Evolutionary conservation across 73 alveolate species (phyloP).

Genomic region (Tetrahymena thermophila): DNA sequence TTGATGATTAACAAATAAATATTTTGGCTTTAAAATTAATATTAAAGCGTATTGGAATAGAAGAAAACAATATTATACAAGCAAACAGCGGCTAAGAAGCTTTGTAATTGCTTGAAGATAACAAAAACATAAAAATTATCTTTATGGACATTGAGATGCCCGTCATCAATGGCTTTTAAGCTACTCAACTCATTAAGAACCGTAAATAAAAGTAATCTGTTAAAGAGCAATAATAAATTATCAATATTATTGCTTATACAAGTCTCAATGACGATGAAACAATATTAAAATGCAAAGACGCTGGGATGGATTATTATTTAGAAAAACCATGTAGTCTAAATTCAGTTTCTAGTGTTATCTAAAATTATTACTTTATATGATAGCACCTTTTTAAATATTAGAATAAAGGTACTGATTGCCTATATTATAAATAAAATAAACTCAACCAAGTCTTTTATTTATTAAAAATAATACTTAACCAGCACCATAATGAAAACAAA

Average conservation of each 20-base stretch:
- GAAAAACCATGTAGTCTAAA: background rate
- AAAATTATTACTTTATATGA: background rate
- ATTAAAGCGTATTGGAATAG: background rate
- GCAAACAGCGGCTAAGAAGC: constrained; percentile 5
- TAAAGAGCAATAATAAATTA: background rate
- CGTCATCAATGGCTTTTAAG: constrained; percentile 7
- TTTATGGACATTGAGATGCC: constrained; percentile 45
- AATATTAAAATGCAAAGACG: background rate
- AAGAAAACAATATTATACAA: background rate
- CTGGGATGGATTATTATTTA: background rate
- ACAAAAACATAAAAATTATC: constrained; percentile 11
- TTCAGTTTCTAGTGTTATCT: background rate
- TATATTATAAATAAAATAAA: too few species aligned
- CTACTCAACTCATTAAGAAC: constrained; percentile 7
- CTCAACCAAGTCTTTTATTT: too few species aligned
- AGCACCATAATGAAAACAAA: too few species aligned
- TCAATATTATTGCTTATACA: background rate
- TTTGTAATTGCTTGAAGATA: background rate
- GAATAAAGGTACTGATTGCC: too few species aligned
- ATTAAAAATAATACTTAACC: background rate
- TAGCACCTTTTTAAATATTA: too few species aligned
- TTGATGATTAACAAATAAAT: background rate
- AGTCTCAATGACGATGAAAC: background rate
- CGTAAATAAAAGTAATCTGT: background rate
- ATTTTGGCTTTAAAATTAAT: background rate